Percentiles rank a stretch among this genome's conserved stretches.
These are phyloP conservation scores for Harringtonia aguacate DNA, from an alignment of 2,329 filamentous ascomycete species.

Conservation along the genomic window DNA sequence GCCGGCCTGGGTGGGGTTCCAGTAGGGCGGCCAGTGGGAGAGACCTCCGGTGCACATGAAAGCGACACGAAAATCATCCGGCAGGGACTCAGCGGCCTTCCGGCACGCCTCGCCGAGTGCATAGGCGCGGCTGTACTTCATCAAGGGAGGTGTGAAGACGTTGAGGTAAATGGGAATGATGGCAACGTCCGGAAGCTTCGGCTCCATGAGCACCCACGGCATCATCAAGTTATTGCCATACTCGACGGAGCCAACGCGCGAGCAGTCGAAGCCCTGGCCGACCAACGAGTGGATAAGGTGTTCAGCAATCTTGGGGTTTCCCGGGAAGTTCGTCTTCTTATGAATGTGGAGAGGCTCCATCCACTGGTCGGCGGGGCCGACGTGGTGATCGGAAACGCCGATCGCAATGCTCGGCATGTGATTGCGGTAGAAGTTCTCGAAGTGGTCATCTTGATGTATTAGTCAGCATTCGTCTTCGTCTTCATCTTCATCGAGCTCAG, in stretches of 20 bases:
- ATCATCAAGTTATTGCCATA: conserved; percentile 11
- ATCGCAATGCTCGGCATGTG: conserved; percentile 11
- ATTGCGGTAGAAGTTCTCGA: conserved; percentile 12
- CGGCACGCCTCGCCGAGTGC: conserved; percentile 18
- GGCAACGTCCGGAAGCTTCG: conserved; percentile 6
- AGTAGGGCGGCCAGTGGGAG: conserved; percentile 11
- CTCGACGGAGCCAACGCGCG: conserved; percentile 9
- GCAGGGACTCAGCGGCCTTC: conserved; percentile 12
- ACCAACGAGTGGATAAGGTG: conserved; percentile 10
- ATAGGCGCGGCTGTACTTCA: conserved; percentile 18
- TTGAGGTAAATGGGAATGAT: conserved; percentile 10
- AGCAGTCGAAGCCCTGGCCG: conserved; percentile 9
- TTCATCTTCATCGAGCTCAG: too few relatives aligned
- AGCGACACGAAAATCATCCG: conserved; percentile 5
- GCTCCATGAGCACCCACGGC: conserved; percentile 11
- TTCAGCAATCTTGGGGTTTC: conserved; percentile 9
- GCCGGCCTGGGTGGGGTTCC: conserved; percentile 10
- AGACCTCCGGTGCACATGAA: conserved; percentile 11
- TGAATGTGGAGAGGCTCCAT: conserved; percentile 10
- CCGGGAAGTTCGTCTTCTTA: conserved; percentile 8
- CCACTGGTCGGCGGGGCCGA: conserved; percentile 11
- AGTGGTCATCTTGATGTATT: conserved; percentile 11
- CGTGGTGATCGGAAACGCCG: conserved; percentile 7
- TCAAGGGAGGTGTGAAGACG: conserved; percentile 11
- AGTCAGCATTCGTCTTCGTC: too few relatives aligned